Evolutionary conservation across 306 rosid genomes (phyloP).

Genomic region (Castanea mollissima): DNA sequence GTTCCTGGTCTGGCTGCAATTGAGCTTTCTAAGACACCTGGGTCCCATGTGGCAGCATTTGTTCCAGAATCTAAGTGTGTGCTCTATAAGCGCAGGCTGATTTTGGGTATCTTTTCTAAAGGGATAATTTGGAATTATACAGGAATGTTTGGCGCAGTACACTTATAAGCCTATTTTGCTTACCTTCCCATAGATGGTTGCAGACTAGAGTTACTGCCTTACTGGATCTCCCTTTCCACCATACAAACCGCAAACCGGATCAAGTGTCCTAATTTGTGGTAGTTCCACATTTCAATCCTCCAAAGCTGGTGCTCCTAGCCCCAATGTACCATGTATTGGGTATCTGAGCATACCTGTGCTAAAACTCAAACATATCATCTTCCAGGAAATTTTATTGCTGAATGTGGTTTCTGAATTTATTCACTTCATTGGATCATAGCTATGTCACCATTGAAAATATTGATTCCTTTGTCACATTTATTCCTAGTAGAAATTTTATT

Average conservation of each 20-base stretch:
- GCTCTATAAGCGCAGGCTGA: constrained; percentile 3
- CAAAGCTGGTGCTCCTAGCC: not conserved
- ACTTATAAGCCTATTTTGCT: constrained; percentile 4
- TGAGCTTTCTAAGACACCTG: constrained; percentile 80
- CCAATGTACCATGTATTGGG: not conserved
- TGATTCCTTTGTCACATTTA: not conserved
- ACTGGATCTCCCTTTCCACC: not conserved
- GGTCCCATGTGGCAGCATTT: constrained; percentile 82
- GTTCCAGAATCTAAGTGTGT: constrained; percentile 84
- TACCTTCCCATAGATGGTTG: not conserved
- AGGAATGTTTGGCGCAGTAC: not conserved
- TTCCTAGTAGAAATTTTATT: not conserved
- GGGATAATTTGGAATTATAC: constrained; percentile 3
- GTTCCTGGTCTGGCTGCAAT: constrained; percentile 74
- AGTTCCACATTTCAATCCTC: not conserved
- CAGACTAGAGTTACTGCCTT: not conserved
- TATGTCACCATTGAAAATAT: not conserved
- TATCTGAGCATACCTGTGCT: not conserved
- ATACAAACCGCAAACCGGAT: not conserved
- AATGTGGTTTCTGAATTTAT: not conserved
- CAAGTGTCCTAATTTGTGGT: constrained; percentile 1
- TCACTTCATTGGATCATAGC: not conserved
- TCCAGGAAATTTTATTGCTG: not conserved
- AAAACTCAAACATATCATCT: not conserved
- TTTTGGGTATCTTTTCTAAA: constrained; percentile 4